These are phyloP conservation scores for Chlamydomonas eustigma DNA, from an alignment of 139 green algal genomes.

Conservation along the genomic window DNA sequence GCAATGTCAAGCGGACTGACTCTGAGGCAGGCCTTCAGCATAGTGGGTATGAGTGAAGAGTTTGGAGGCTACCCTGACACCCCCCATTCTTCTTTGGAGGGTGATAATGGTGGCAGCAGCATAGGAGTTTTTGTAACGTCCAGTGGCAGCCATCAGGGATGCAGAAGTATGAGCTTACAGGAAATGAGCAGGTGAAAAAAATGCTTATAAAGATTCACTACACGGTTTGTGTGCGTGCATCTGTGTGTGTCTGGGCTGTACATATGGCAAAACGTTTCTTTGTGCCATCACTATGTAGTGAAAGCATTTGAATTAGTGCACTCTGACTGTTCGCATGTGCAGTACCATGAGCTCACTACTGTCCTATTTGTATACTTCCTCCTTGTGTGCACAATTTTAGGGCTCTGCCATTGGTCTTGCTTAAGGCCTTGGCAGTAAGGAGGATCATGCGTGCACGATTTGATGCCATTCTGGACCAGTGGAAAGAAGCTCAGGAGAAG, in stretches of 20 bases:
- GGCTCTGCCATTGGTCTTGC: neutral
- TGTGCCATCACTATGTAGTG: neutral
- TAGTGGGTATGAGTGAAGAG: neutral
- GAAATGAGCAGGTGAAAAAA: too few relatives aligned
- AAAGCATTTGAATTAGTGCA: neutral
- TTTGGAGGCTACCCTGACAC: neutral
- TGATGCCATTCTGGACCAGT: neutral
- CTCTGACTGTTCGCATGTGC: neutral
- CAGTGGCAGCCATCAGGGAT: too few relatives aligned
- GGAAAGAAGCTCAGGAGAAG: neutral
- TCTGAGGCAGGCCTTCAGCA: neutral
- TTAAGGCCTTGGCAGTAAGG: neutral
- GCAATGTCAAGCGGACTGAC: neutral
- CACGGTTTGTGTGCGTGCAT: neutral
- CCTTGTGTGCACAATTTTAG: neutral
- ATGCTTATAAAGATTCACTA: neutral
- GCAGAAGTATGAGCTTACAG: too few relatives aligned
- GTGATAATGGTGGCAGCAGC: neutral
- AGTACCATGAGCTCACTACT: neutral
- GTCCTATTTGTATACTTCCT: too few relatives aligned
- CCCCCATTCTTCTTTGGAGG: neutral
- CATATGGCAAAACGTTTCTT: neutral
- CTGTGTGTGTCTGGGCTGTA: neutral
- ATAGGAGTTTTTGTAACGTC: too few relatives aligned
- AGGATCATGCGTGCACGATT: neutral